phyloP scores from a whole-genome alignment of 106 monocot genomes.

The Dendrobium catenatum region DNA sequence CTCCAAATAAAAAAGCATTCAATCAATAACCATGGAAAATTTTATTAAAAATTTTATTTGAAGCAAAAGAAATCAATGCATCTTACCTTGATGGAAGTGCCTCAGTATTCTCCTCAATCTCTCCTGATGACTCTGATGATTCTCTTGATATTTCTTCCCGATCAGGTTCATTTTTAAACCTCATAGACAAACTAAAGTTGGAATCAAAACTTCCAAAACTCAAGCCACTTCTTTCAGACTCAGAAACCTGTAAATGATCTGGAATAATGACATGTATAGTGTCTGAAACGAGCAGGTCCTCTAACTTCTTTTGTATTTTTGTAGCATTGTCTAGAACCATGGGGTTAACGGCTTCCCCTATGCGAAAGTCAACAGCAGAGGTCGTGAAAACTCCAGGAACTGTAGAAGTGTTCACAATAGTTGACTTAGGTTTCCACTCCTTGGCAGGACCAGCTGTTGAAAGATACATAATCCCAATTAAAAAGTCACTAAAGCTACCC shows the following conservation, averaged over 20 bases:
- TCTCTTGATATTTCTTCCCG: constrained; percentile 26
- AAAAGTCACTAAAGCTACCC: not conserved
- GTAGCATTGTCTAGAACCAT: constrained; percentile 12
- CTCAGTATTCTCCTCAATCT: constrained; percentile 34
- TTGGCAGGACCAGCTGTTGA: constrained; percentile 43
- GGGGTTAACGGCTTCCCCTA: constrained; percentile 17
- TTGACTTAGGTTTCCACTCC: constrained; percentile 88
- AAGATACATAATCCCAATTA: constrained; percentile 7
- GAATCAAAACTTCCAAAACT: constrained; percentile 95
- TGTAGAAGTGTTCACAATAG: constrained; percentile 27
- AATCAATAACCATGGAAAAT: not conserved
- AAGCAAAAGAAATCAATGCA: not conserved
- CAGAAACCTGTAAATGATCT: constrained; percentile 82
- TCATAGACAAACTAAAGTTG: constrained; percentile 25
- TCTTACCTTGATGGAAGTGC: constrained; percentile 41
- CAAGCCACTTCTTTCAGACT: constrained; percentile 68
- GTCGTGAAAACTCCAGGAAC: constrained; percentile 15
- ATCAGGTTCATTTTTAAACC: constrained; percentile 23
- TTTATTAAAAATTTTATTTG: not conserved
- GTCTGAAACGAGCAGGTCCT: constrained; percentile 38
- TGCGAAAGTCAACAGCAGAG: constrained; percentile 15
- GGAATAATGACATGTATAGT: constrained; percentile 78
- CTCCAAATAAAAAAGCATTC: not conserved
- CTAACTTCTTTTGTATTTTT: constrained; percentile 48
- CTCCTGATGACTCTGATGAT: constrained; percentile 28